Evolutionary conservation across 345 rosid species (phyloP).

Genomic region (Populus davidiana): DNA sequence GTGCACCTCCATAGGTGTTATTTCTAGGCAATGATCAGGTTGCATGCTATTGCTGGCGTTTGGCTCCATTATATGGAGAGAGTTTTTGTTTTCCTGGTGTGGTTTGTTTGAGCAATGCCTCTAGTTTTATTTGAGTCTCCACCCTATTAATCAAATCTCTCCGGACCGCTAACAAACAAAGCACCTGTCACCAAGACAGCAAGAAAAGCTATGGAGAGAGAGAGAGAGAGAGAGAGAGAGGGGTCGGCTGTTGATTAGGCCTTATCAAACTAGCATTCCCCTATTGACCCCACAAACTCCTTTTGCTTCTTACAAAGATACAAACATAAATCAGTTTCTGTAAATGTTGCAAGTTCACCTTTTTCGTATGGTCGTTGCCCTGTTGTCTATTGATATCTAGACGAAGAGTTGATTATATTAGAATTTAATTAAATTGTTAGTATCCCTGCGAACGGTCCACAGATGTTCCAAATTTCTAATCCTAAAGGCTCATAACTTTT

Average conservation of each 20-base stretch:
- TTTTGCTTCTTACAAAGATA: neutral
- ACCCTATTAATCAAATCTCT: slow-evolving; percentile 17
- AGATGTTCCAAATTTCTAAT: neutral
- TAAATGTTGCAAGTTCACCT: no score
- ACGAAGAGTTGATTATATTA: neutral
- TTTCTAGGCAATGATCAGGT: slow-evolving; percentile 31
- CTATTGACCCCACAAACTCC: no score
- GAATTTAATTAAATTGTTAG: neutral
- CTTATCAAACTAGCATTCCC: neutral
- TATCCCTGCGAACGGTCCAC: neutral
- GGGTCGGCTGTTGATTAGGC: neutral
- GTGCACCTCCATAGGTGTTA: slow-evolving; percentile 57
- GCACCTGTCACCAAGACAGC: slow-evolving; percentile 2
- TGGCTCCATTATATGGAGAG: slow-evolving; percentile 25
- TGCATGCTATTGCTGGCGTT: slow-evolving; percentile 12
- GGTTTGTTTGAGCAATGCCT: neutral
- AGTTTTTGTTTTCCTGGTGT: neutral
- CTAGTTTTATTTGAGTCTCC: neutral
- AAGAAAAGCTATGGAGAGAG: neutral
- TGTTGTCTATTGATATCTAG: no score
- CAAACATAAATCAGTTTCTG: neutral
- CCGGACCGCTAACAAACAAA: slow-evolving; percentile 34
- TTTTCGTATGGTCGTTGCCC: no score
- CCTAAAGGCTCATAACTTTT: neutral
- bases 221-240: neutral